phyloP scores from a whole-genome alignment of 2,329 filamentous ascomycete genomes.

The Verticillium nonalfalfae region DNA sequence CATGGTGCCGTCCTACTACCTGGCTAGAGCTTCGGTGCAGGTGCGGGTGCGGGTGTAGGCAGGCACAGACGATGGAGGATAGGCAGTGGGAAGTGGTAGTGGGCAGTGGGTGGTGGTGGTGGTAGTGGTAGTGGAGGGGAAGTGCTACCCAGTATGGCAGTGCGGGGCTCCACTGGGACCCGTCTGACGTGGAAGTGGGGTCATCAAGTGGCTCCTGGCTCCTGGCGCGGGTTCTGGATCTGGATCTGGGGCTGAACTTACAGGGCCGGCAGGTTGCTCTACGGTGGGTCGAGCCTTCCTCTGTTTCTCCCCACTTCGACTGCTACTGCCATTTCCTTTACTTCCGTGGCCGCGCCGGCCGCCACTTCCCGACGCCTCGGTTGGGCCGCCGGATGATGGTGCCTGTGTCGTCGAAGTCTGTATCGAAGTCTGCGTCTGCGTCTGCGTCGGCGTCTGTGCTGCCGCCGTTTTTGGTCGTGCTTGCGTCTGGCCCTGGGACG shows the following conservation, averaged over 20 bases:
- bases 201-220: neutral
- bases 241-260: neutral
- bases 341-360: neutral
- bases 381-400: neutral
- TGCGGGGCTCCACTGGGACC: neutral
- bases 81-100: too few relatives aligned
- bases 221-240: neutral
- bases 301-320: neutral
- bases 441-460: slow-evolving; percentile 2
- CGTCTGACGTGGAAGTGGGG: neutral
- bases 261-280: neutral
- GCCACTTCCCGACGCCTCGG: neutral
- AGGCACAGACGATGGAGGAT: too few relatives aligned
- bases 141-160: too few relatives aligned
- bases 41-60: too few relatives aligned
- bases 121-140: neutral
- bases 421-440: neutral
- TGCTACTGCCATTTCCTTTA: neutral
- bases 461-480: neutral
- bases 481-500: neutral
- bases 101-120: neutral
- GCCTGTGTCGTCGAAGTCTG: neutral
- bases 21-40: too few relatives aligned
- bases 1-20: too few relatives aligned
- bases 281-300: neutral